Percentiles rank a stretch among this genome's conserved stretches.
These are phyloP conservation scores for Spatholobus suberectus DNA, from an alignment of 306 rosid species.

Conservation along the genomic window DNA sequence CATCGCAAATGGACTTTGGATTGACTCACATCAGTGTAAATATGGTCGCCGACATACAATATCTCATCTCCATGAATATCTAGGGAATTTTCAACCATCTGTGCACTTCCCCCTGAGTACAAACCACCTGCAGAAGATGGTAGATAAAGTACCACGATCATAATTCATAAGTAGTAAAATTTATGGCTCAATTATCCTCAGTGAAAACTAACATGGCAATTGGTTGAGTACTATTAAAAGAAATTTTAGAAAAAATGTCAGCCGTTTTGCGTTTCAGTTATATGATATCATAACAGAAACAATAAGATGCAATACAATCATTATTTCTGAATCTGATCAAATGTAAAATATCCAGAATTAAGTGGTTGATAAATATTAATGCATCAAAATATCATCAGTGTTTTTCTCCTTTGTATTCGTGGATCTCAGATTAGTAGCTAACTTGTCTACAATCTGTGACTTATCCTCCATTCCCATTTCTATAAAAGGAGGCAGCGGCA, in stretches of 20 bases:
- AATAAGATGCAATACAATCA: background rate
- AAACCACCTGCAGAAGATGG: constrained; percentile 75
- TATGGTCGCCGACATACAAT: constrained; percentile 97
- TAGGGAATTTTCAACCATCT: constrained; percentile 90
- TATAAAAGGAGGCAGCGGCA: background rate
- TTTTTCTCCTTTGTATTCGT: constrained; percentile 21
- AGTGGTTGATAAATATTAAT: constrained; percentile 1
- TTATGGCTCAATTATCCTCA: background rate
- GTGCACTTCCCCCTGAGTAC: constrained; percentile 98
- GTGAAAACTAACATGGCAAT: constrained; percentile 2
- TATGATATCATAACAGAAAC: background rate
- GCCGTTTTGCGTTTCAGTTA: constrained; percentile 11
- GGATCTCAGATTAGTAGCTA: background rate
- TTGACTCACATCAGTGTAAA: constrained; percentile 96
- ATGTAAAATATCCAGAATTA: background rate
- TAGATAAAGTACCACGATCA: constrained; percentile 13
- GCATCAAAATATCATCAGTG: background rate
- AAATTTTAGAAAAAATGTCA: background rate
- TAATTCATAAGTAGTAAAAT: constrained; percentile 19
- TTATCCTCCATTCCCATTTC: constrained; percentile 14
- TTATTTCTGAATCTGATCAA: background rate
- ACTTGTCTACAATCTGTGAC: constrained; percentile 1
- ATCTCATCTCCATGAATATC: constrained; percentile 94
- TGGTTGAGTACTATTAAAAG: background rate
- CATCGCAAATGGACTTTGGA: constrained; percentile 95